Percentiles rank a stretch among this genome's conserved stretches.
Conservation (phyloP, 2,329 filamentous ascomycete species). For the Colletotrichum somersetense region DNA sequence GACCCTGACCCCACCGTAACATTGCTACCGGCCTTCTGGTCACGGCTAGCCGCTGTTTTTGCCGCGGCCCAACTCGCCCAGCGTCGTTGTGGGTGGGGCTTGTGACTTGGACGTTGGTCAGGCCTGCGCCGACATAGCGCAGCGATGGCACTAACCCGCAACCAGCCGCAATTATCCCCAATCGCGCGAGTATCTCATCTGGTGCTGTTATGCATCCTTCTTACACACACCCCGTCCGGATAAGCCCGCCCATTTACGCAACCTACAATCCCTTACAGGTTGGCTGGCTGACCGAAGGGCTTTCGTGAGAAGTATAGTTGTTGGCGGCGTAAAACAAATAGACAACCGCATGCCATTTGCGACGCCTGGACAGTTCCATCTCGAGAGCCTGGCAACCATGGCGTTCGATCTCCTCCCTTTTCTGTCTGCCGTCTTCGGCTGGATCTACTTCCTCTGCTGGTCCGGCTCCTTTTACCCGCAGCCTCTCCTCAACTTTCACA, state of each 20-base stretch:
- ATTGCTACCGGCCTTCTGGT: conserved; percentile 27
- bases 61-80: not conserved
- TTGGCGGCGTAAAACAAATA: not conserved
- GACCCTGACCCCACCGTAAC: conserved; percentile 17
- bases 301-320: not conserved
- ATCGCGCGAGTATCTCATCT: conserved; percentile 16
- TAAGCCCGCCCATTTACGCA: not conserved
- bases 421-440: conserved; percentile 74
- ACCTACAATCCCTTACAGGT: conserved; percentile 2
- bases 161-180: not conserved
- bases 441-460: conserved; percentile 84
- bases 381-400: conserved; percentile 35
- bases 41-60: conserved; percentile 16
- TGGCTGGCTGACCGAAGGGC: conserved; percentile 20
- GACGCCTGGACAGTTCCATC: not conserved
- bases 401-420: conserved; percentile 57
- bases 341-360: not conserved
- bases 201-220: conserved; percentile 4
- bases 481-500: conserved; percentile 80
- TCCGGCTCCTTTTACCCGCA: conserved; percentile 95
- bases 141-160: conserved; percentile 27
- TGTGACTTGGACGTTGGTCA: not conserved
- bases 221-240: not conserved
- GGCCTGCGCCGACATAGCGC: conserved; percentile 4
- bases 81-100: conserved; percentile 6